Base-by-base conservation (phyloP, 176 grass and related monocot genomes). In the Aegilops sharonensis region DNA sequence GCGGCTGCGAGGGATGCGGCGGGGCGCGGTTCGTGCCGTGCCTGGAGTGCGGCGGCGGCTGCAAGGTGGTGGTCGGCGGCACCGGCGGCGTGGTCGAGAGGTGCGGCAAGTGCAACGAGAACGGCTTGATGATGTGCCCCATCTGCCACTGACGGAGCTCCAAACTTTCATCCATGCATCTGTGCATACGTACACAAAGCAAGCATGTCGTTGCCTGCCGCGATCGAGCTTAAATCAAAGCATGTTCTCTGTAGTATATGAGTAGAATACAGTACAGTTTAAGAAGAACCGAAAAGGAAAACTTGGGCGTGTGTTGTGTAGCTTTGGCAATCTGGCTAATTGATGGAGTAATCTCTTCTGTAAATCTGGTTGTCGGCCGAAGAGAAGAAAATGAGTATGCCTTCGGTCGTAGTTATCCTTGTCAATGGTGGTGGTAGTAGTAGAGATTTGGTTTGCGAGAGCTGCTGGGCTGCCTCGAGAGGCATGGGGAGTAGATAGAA, bases 71-170 rank as follows among this genome's bases (percentile, higher is more conserved):
- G 42, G 70, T 37, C 18, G 64, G 9, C 42, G 90, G 71, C 64
- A 74, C 37, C 11, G 59, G 9, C 52, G 90, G 45, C 29, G 62
- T 52, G 2, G 79, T 87, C 43, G 80, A 91, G 88, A 91, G 90
- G 87, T 98, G 96, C 68, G 66, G 14, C 17, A 80, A 86, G 59
- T 98, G 97, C 87, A 98, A 98, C 39, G 97, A 98, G 89, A 98
- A 94, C 80, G 94, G 97, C 6, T 78, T 98, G 63, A 90, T 89
- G 79, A 39, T 95, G 80, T 98, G 97, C 90, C 94, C 97, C 35
- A 82, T 98, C 69, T 98, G 97, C 84, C 93, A 95, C 35, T 98
- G 89, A 89, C 11, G 18, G 54, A 27, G 42, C 52, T 9, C 43
- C 0, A 54, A 76, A 54, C 24, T 31, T 52, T 48, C 45, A 9